Base-by-base conservation (phyloP, 2,329 filamentous ascomycete species). In the Sclerotinia minor region DNA sequence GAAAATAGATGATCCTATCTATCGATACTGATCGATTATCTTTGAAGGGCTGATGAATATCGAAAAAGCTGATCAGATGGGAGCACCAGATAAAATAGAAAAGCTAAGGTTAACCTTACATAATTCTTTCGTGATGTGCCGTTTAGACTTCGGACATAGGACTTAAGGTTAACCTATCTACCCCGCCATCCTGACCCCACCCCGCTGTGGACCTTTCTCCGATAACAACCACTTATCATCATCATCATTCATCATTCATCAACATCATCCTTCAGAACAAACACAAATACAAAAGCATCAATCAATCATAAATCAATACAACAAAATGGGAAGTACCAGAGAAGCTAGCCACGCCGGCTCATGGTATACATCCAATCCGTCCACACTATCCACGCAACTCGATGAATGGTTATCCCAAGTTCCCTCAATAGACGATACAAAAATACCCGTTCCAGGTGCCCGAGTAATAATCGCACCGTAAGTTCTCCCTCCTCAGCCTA, bases 401-500 rank as follows among this genome's bases (percentile, higher is more conserved):
- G 87, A 95, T 68, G 79, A 80, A 61, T 97, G 88, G 84, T 84
- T 98, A n/a, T 81, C 80, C 49, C 81, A 85, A 49, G 94, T 97
- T 9, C 90, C 92, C 2, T 83, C 84, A 1, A 80, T 95, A 52
- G 83, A 89, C 44, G 87, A 84, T 55, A 79, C 71, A 76, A 75
- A 68, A 8, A 74, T 96, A 68, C 95, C 94, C 3, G 82, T 94
- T 1, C 78, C 87, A 1, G 88, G 89, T 44, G 94, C 94, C 6
- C 87, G 92, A 78, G 83, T 95, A 19, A 89, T 99, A 67, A 97
- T 99, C 77, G 93, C 93, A 70, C 95, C 95, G 94, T 97, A 85
- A 83, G 90, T 81, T 58, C 49, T 59, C 63, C 29, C 38, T 50
- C 2, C 29, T n/a, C n/a, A n/a, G n/a, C 7, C 11, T 44, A 26